These are phyloP conservation scores for Ophiostoma triangulosporum DNA, from an alignment of 2,329 filamentous ascomycete species.

Conservation along the genomic window DNA sequence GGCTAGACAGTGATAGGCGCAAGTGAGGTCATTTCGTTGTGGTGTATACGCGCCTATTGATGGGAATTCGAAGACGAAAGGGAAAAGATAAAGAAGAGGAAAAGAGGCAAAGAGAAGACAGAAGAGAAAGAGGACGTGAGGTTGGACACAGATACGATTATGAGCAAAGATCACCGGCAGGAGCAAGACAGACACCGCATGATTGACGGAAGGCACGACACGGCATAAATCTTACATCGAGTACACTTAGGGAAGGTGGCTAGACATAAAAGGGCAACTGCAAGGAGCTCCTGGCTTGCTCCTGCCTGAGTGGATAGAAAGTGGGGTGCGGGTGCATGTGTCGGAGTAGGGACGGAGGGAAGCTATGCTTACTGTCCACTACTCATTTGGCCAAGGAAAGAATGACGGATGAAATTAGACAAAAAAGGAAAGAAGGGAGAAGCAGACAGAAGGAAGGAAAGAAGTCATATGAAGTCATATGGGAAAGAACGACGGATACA, in stretches of 20 bases:
- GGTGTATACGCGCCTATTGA: not conserved
- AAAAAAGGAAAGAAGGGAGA: not conserved
- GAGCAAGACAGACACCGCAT: not conserved
- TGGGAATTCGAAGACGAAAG: not conserved
- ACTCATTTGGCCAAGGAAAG: too few relatives aligned
- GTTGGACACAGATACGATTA: not conserved
- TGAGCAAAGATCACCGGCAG: not conserved
- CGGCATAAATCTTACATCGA: not conserved
- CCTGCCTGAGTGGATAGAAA: not conserved
- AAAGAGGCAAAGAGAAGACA: not conserved
- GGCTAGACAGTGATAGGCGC: not conserved
- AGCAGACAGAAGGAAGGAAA: too few relatives aligned
- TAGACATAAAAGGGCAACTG: slow-evolving; percentile 4
- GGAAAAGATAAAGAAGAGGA: not conserved
- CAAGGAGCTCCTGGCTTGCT: not conserved
- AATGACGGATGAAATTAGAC: not conserved
- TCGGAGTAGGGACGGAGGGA: not conserved
- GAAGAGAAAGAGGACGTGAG: not conserved
- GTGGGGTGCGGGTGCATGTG: not conserved
- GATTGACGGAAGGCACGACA: slow-evolving; percentile 2
- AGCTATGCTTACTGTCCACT: too few relatives aligned
- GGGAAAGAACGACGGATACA: too few relatives aligned
- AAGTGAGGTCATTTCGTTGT: not conserved
- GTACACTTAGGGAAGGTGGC: not conserved
- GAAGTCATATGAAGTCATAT: too few relatives aligned